Base-by-base conservation (phyloP, 2,329 filamentous ascomycete genomes). In the Sclerotinia subarctica region DNA sequence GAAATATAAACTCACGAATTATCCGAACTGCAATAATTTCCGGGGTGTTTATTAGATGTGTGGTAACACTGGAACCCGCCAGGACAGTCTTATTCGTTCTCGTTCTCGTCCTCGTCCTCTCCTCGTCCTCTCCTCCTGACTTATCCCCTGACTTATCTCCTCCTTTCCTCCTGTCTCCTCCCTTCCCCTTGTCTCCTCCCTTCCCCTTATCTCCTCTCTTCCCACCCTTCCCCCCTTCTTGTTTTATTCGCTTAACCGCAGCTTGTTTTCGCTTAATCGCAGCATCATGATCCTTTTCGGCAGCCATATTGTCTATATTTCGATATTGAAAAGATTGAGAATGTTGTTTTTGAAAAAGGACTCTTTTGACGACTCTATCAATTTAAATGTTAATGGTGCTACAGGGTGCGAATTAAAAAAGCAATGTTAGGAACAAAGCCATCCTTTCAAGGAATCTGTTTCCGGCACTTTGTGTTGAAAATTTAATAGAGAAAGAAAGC, bases 391-490 rank as follows among this genome's bases (percentile, higher is more conserved):
- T 56, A 2, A 32, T 26, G 1, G 21, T 26, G 38, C 1, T 7
- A 51, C 10, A 10, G 26, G 10, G 19, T 51, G 15, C 26, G 5
- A 13, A 19, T 0, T 26, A 35, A 38, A 21, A 17, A 2, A 62
- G 5, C 1, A 32, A 58, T 44, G 2, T 5, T 19, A 44, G 44
- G 5, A 26, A 63, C 59, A 63, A 63, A 63, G 59, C 46, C 15
- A 51, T 62, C 29, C 29, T 51, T 26, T 51, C 21, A 26, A 42
- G n/a, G 13, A 35, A 63, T 49, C 59, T 63, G 46, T 51, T 63
- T 63, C 46, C 59, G 59, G 59, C 32, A 63, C 29, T 51, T 51
- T 26, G 15, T 24, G 32, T 21, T 24, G n/a, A 21, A 26, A 46
- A 17, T 6, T 26, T 26, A 21, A 26, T 21, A 24, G 29, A 21